Evolutionary conservation across 1,284 basidiomycete species (phyloP), one percentile per base, ranked within the genome.

Genomic region (Cutaneotrichosporon dermatis): DNA sequence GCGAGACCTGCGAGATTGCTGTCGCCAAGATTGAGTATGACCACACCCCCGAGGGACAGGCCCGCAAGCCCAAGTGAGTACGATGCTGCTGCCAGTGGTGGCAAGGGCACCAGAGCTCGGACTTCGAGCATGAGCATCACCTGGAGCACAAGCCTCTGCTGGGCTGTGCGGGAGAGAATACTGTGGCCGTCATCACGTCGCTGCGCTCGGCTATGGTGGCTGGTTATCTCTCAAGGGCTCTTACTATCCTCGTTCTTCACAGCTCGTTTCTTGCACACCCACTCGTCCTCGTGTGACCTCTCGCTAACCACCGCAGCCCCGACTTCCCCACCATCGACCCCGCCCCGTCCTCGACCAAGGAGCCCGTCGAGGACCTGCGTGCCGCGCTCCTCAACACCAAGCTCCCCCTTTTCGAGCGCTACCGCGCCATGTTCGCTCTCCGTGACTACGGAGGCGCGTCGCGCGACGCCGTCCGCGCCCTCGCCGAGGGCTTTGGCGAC

Each of bases 1-100:
- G 93, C 44, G 96, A 99, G 81, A 99, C 96, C 0, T 98, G 94
- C 78, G 92, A 99, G 80, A 92, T 99, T 62, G 96, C 96, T 1
- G 85, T 99, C 51, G 90, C 86, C 37, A 96, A 94, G 82, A 96
- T 99, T 65, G 84, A 91, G 70, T 97, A 89, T 86, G 93, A 98
- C 74, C 85, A 88, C 64, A 79, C 79, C 8, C 72, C 73, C n/a
- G 79, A 80, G 58, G 80, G 80, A 2, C 72, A 75, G 59, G 70
- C 61, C 36, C 65, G 71, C 54, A 43, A 67, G 54, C 55, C 62
- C 12, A 77, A 79, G 76, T 77, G 65, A 69, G 25, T 25, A 25
- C 25, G 25, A 25, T 25, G 25, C 25, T 25, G 25, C 25, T 25
- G 25, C 25, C 25, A 25, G 25, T 25, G 25, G 25, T 25, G 25